These are phyloP conservation scores for Gamarada debralockiae DNA, from an alignment of 495 filamentous ascomycete genomes.

Conservation along the genomic window DNA sequence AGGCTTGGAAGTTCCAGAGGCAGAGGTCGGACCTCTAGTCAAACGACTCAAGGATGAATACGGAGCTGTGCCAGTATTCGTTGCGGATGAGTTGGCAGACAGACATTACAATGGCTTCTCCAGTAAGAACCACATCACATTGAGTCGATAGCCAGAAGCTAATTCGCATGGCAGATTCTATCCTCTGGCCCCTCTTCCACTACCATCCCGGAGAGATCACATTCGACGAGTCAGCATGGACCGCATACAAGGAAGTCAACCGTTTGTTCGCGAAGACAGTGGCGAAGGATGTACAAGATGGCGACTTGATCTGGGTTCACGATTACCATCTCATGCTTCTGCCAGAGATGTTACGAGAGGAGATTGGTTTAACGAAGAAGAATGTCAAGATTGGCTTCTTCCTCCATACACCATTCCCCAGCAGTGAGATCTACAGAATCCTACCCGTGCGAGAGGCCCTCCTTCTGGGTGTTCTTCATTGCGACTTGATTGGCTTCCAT, in stretches of 20 bases:
- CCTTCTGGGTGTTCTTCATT: constrained; percentile 72
- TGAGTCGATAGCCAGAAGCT: constrained; percentile 8
- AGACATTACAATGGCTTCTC: constrained; percentile 85
- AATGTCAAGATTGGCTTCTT: constrained; percentile 92
- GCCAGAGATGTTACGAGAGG: constrained; percentile 78
- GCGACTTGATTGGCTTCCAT: constrained; percentile 90
- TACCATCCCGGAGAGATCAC: constrained; percentile 92
- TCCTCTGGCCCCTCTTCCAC: constrained; percentile 94
- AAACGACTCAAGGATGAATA: constrained; percentile 70
- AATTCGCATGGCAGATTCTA: constrained; percentile 59
- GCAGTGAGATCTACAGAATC: constrained; percentile 86
- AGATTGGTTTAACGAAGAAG: constrained; percentile 62
- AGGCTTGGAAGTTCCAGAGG: constrained; percentile 77
- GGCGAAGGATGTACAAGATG: constrained; percentile 65
- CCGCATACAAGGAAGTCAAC: constrained; percentile 83
- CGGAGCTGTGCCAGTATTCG: constrained; percentile 70
- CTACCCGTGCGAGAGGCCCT: constrained; percentile 83
- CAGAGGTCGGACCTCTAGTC: constrained; percentile 59
- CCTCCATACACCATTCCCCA: constrained; percentile 92
- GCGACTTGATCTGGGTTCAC: constrained; percentile 90
- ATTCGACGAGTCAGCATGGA: constrained; percentile 84
- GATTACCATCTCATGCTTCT: constrained; percentile 96
- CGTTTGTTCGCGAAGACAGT: constrained; percentile 78
- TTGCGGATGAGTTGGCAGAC: constrained; percentile 75
- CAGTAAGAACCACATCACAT: constrained; percentile 49